Base-by-base conservation (phyloP, 176 grass and related monocot species). In the Stipa capillata region DNA sequence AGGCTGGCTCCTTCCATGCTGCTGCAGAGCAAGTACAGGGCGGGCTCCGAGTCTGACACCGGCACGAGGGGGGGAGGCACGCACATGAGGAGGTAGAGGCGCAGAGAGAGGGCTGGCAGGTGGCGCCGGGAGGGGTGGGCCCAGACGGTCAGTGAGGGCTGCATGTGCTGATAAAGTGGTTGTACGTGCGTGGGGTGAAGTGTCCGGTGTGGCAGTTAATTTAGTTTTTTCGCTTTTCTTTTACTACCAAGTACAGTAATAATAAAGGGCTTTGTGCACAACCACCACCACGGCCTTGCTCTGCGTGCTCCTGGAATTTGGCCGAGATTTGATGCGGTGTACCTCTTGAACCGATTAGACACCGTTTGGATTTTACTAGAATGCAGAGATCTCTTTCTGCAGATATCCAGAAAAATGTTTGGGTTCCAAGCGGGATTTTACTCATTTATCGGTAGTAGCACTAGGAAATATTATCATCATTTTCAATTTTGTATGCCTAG, bases 41-140 rank as follows among this genome's bases (percentile, higher is more conserved):
- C n/a, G n/a, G 3, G 17, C 25, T 72, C 44, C 65, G 76, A 65
- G 34, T 80, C 61, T 81, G 82, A 76, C 87, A 89, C 35, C 3
- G 7, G 28, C 87, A 88, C 86, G 86, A 72, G 86, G 66, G 11
- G 9, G 21, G 14, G 60, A 7, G 15, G 72, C 51, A 31, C 45
- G 64, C 9, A n/a, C 83, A 85, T 74, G 83, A 56, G 82, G 73
- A 27, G 40, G 24, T 14, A 24, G 18, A 6, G 7, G 71, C 59
- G 70, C 74, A 78, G 63, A 78, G 65, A 28, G 13, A 6, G 69
- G 4, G 16, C 58, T 88, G 86, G 5, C 80, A 60, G 2, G 31
- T 42, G 80, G 86, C 80, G 0, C 3, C 43, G 0, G 2, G 1
- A 1, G 1, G 8, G 7, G 27, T 24, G 43, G 54, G 55, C 1